Evolutionary conservation across 257 asterid species (phyloP), one percentile per base, ranked within the genome.

Genomic region (Hygrophila difformis): DNA sequence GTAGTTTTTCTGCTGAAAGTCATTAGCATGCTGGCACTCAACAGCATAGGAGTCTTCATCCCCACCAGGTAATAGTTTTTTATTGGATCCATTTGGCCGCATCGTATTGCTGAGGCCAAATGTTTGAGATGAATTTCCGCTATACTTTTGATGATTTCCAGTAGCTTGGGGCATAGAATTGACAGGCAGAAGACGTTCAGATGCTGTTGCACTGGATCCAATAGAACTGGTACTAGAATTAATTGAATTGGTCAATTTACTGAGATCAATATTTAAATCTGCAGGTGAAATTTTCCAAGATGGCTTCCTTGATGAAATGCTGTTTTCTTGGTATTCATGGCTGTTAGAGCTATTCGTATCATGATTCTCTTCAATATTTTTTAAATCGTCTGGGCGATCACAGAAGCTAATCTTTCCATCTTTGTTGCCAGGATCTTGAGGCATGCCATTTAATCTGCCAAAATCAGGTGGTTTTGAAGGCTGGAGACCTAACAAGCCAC

Each of bases 401-500:
- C 61, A 61, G 10, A 67, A 24, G 43, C 52, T 49, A 51, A 15
- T 28, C 26, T 33, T 47, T 15, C 61, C 72, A 64, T 70, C 71
- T 49, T 60, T 67, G 37, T 39, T 16, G 21, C 10, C 41, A 21
- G 65, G 42, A 59, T 55, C 75, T 49, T 60, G 76, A 56, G 67
- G 39, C 53, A 55, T 57, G 39, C 54, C 60, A 38, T 69, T 73
- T 23, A 23, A 44, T 35, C 51, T 43, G 57, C 79, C 70, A 66
- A 10, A 76, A 70, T 77, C 96, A 2, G 93, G 96, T 20, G 99
- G 99, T 67, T 91, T 91, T 57, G 96, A 86, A 12, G 99, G 99
- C 77, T 76, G 79, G 39, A 91, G 93, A 48, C 99, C 99, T 10
- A 91, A 82, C 74, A 91, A 71, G 57, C 95, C 74, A 66, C 99